These are phyloP conservation scores for Fraxinus ornus DNA, from an alignment of 305 asterid genomes.

Conservation along the genomic window DNA sequence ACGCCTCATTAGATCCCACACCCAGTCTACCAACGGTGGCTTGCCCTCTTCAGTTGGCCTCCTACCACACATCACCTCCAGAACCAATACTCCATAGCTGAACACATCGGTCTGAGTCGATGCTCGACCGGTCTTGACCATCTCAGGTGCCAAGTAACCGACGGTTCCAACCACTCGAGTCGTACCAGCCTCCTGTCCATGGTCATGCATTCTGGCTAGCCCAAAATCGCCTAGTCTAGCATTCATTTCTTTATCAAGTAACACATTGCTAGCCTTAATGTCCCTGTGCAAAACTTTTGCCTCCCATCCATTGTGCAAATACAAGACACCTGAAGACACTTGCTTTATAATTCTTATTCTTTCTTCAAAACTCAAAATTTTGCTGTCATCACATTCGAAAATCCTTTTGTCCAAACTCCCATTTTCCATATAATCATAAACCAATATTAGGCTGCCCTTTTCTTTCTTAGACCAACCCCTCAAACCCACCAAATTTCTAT, in stretches of 20 bases:
- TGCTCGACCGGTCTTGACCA: constrained; percentile 54
- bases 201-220: constrained; percentile 68
- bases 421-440: constrained; percentile 79
- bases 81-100: constrained; percentile 54
- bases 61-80: constrained; percentile 71
- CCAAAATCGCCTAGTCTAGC: constrained; percentile 83
- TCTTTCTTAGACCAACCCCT: constrained; percentile 90
- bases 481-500: constrained; percentile 64
- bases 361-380: constrained; percentile 41
- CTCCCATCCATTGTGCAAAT: constrained; percentile 79
- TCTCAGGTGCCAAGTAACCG: constrained; percentile 75
- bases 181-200: constrained; percentile 56
- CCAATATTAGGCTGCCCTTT: constrained; percentile 57
- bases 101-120: constrained; percentile 60
- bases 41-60: constrained; percentile 57
- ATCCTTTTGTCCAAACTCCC: constrained; percentile 65
- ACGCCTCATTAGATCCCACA: constrained; percentile 47
- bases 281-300: constrained; percentile 68
- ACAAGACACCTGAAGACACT: constrained; percentile 62
- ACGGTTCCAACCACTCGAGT: constrained; percentile 79
- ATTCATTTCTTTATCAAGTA: constrained; percentile 72
- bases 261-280: constrained; percentile 62
- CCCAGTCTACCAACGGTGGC: constrained; percentile 61
- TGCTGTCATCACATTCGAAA: constrained; percentile 40
- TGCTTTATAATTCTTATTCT: constrained; percentile 59